phyloP scores from a whole-genome alignment of 768 basidiomycete genomes.

The Auricularia sp. region DNA sequence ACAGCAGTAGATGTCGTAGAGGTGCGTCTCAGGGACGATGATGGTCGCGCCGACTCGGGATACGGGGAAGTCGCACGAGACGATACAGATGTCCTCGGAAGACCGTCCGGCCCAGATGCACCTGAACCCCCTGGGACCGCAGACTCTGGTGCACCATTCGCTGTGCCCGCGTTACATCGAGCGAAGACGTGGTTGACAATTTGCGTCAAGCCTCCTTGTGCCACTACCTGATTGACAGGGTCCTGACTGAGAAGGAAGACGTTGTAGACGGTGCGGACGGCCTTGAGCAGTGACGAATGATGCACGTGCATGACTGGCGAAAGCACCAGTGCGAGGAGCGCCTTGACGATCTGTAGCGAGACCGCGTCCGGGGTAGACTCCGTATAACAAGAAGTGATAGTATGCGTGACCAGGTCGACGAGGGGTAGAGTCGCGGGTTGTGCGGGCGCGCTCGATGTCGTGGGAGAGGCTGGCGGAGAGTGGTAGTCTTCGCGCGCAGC shows the following conservation, averaged over 20 bases:
- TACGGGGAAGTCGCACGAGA: background rate
- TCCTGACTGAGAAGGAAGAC: constrained; percentile 88
- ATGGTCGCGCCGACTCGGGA: background rate
- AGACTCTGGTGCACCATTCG: constrained; percentile 2
- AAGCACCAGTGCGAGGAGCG: constrained; percentile 78
- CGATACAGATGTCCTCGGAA: background rate
- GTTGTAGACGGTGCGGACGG: constrained; percentile 96
- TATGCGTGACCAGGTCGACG: constrained; percentile 89
- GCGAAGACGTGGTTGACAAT: constrained; percentile 97
- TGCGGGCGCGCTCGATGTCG: constrained; percentile 29
- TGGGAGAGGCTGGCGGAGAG: constrained; percentile 70
- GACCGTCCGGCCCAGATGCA: background rate
- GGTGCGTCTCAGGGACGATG: background rate
- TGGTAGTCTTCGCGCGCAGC: constrained; percentile 33
- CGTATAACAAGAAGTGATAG: constrained; percentile 84
- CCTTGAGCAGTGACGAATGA: constrained; percentile 91
- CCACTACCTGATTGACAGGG: constrained; percentile 92
- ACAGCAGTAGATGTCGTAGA: background rate
- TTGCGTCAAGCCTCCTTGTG: constrained; percentile 94
- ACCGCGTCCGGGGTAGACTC: constrained; percentile 85
- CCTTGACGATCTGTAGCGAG: constrained; percentile 94
- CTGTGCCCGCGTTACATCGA: constrained; percentile 43
- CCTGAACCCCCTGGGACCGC: background rate
- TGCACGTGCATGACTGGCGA: constrained; percentile 84
- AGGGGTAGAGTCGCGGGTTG: constrained; percentile 51